Evolutionary conservation across 2,329 filamentous ascomycete genomes (phyloP).

Genomic region (Apiospora marii): DNA sequence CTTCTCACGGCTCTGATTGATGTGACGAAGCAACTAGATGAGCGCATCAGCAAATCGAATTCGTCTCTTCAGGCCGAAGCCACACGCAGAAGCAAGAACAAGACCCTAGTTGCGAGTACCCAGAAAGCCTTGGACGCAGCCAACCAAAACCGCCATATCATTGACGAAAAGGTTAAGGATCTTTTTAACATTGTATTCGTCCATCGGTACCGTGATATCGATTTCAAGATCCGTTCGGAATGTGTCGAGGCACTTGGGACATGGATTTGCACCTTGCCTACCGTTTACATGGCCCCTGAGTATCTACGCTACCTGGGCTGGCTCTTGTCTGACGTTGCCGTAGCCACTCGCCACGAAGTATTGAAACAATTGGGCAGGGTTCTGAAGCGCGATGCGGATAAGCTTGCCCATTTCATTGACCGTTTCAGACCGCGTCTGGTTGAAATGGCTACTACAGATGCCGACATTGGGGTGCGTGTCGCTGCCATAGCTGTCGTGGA

Average conservation of each 20-base stretch:
- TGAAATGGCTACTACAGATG: slow-evolving; percentile 90
- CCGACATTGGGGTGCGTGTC: slow-evolving; percentile 81
- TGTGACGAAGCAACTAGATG: slow-evolving; percentile 74
- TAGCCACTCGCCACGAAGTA: slow-evolving; percentile 82
- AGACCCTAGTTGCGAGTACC: slow-evolving; percentile 76
- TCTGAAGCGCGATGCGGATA: slow-evolving; percentile 81
- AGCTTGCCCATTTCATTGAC: slow-evolving; percentile 92
- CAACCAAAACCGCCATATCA: slow-evolving; percentile 71
- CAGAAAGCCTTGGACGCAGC: slow-evolving; percentile 76
- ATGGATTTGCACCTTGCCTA: slow-evolving; percentile 87
- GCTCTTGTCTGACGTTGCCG: slow-evolving; percentile 85
- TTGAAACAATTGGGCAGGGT: slow-evolving; percentile 82
- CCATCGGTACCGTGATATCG: slow-evolving; percentile 93
- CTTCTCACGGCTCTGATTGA: slow-evolving; percentile 81
- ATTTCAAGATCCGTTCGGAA: slow-evolving; percentile 86
- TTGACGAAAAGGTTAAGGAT: slow-evolving; percentile 78
- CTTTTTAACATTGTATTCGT: slow-evolving; percentile 94
- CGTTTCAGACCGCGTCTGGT: slow-evolving; percentile 86
- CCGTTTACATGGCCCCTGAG: slow-evolving; percentile 87
- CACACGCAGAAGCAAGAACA: slow-evolving; percentile 76
- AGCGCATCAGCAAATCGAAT: slow-evolving; percentile 76
- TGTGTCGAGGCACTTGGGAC: slow-evolving; percentile 86
- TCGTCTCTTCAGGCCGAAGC: slow-evolving; percentile 82
- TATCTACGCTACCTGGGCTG: slow-evolving; percentile 95
- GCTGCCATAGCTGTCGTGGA: slow-evolving; percentile 84